Evolutionary conservation across 768 basidiomycete species (phyloP), one percentile per base, ranked within the genome.

Genomic region (Mycena olivaceomarginata): DNA sequence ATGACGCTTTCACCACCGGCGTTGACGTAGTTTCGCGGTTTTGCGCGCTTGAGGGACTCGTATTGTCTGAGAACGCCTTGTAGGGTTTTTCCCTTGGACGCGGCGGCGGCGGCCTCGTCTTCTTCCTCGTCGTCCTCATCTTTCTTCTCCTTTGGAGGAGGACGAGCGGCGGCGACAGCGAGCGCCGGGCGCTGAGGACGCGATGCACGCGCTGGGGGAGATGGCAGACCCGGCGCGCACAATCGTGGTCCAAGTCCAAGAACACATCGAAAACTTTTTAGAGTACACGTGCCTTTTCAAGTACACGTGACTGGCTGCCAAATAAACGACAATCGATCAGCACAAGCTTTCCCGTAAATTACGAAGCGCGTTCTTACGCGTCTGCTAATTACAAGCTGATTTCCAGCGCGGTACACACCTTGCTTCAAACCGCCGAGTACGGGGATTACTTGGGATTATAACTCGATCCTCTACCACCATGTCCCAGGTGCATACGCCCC

Each of bases 1-100:
- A 4, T 12, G 31, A 9, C 56, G 41, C 87, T 85, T 85, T 92
- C 93, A 87, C 89, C 88, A 79, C 88, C 84, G 43, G 85, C 87
- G 77, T 92, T 91, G 11, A 96, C 86, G 93, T 94, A 96, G 72
- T 93, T 92, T 56, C 88, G 86, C 39, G 93, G 90, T 43, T 82
- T 81, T 25, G 85, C 84, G 11, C 84, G 80, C 76, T 91, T 83
- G 80, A 92, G 93, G 46, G 86, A 79, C 56, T 82, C 82, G 73
- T 86, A 87, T 8, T 86, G 84, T 51, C 85, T 83, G 40, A 86
- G 74, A 0, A 70, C 18, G 77, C 39, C 10, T 77, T 72, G 46
- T 72, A 82, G 6, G 6, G 81, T 76, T 22, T 83, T 81, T 31
- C 78, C 74, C 20, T 59, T 31, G 31, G 31, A 64, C 11, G 56